A percentile compares a stretch with the other conserved stretches of the same genome.
phyloP scores from a whole-genome alignment of 352 stramenopile species.

The Globisporangium recalcitrans region DNA sequence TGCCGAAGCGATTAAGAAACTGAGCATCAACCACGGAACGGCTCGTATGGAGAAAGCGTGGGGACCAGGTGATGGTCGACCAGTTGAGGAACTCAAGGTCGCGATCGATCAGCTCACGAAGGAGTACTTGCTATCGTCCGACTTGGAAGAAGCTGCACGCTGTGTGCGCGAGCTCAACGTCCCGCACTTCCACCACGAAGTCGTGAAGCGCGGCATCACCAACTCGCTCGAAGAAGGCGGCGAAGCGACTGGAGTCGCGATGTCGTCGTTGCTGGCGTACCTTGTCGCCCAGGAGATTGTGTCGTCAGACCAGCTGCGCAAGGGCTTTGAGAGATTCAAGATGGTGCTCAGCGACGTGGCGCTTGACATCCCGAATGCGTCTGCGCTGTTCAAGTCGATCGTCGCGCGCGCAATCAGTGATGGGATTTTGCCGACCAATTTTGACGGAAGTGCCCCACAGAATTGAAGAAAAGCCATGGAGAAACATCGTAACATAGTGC shows the following conservation, averaged over 20 bases:
- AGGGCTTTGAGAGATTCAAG: conserved; percentile 83
- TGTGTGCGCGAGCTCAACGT: conserved; percentile 93
- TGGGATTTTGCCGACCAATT: conserved; percentile 38
- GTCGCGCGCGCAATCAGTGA: conserved; percentile 41
- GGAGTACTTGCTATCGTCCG: conserved; percentile 93
- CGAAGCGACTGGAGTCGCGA: conserved; percentile 39
- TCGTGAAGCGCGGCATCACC: conserved; percentile 83
- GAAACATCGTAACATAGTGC: conserved; percentile 6
- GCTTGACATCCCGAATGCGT: conserved; percentile 62
- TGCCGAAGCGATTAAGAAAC: conserved; percentile 93
- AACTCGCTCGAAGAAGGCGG: conserved; percentile 51
- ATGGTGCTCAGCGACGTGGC: conserved; percentile 55
- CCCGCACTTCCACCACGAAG: conserved; percentile 96
- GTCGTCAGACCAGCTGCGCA: conserved; percentile 53
- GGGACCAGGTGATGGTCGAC: conserved; percentile 92
- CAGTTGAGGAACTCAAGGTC: conserved; percentile 90
- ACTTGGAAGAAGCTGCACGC: conserved; percentile 93
- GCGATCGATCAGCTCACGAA: conserved; percentile 95
- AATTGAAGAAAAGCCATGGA: conserved; percentile 8
- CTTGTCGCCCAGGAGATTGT: conserved; percentile 62
- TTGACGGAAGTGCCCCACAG: conserved; percentile 31
- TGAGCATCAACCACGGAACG: conserved; percentile 95
- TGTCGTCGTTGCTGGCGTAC: conserved; percentile 76
- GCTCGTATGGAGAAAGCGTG: conserved; percentile 96
- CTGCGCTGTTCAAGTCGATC: conserved; percentile 37